Base-by-base conservation (phyloP, 1,284 basidiomycete species). In the Melanopsichium pennsylvanicum region DNA sequence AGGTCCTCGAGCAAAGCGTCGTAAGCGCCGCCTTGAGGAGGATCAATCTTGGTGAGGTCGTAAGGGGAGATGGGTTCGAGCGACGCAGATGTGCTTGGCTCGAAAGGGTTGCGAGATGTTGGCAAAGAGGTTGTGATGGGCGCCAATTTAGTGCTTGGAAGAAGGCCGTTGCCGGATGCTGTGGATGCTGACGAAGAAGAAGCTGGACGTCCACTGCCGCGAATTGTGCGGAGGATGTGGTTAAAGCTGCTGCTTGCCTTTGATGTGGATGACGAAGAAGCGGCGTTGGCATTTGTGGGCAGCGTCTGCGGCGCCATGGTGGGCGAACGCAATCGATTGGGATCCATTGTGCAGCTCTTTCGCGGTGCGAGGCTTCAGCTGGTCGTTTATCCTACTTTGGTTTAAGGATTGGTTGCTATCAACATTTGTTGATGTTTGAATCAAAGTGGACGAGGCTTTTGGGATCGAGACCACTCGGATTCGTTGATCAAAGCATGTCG, bases 121-220 rank as follows among this genome's bases (percentile, higher is more conserved):
- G 61, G 52, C 8, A 61, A 25, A 0, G 59, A 35, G 13, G 61
- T 70, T 29, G 60, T 66, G 57, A 70, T 70, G 16, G 68, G 68
- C 6, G 57, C 40, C 9, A 70, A 33, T 5, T 61, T 45, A 0
- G 56, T 43, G 52, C 55, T 59, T 22, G 60, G 60, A 8, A 44
- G 23, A n/a, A 63, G 46, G 23, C 58, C 52, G 11, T 54, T 58
- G 10, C 51, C 55, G 4, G 66, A 36, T 9, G 48, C 22, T 6
- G 33, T 21, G 32, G 47, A 34, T 16, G 64, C 21, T 34, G 50
- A 36, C 33, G 50, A 35, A 2, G 64, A 52, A 12, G 66, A 55
- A 4, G 66, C 27, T 2, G 55, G 36, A 4, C 50, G 55, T 7
- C 39, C 39, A 12, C 50, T 50, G n/a, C 56, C 59, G 16, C 66